Percentiles rank a stretch among this genome's conserved stretches.
phyloP scores from a whole-genome alignment of 352 stramenopile genomes.

The Pythium dissimile region DNA sequence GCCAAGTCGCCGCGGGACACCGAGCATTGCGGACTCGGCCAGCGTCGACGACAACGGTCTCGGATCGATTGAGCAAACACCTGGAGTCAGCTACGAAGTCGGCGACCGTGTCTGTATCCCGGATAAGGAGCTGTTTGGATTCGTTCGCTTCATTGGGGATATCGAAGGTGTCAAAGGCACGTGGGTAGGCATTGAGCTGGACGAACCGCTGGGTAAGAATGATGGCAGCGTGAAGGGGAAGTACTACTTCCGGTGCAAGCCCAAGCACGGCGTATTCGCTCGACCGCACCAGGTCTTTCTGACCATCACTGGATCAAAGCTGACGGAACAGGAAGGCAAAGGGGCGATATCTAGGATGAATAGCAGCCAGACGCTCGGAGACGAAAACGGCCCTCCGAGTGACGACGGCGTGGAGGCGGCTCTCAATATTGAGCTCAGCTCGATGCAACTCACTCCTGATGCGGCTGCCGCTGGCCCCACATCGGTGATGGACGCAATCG shows the following conservation, averaged over 20 bases:
- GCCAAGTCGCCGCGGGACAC: not conserved
- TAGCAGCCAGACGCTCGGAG: conserved; percentile 7
- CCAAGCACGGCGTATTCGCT: conserved; percentile 78
- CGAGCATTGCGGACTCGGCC: conserved; percentile 23
- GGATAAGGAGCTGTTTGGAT: conserved; percentile 80
- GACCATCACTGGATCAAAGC: conserved; percentile 52
- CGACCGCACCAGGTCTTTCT: conserved; percentile 74
- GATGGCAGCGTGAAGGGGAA: conserved; percentile 78
- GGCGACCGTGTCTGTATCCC: conserved; percentile 82
- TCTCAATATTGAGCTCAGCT: conserved; percentile 20
- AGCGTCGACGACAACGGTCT: conserved; percentile 48
- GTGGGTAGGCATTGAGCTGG: conserved; percentile 79
- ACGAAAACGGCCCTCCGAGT: conserved; percentile 9
- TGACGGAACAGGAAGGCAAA: conserved; percentile 48
- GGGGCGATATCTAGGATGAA: conserved; percentile 7
- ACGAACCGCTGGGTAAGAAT: conserved; percentile 77
- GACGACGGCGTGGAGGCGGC: conserved; percentile 31
- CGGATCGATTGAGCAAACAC: conserved; percentile 1
- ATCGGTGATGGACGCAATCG: conserved; percentile 21
- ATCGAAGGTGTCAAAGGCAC: conserved; percentile 64
- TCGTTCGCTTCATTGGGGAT: conserved; percentile 73
- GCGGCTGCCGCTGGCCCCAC: conserved; percentile 15
- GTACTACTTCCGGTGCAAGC: conserved; percentile 77
- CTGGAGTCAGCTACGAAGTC: conserved; percentile 46
- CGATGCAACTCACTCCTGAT: conserved; percentile 18